These are phyloP conservation scores for Crithidia mellificae DNA, from an alignment of 208 protist species.

Conservation along the genomic window DNA sequence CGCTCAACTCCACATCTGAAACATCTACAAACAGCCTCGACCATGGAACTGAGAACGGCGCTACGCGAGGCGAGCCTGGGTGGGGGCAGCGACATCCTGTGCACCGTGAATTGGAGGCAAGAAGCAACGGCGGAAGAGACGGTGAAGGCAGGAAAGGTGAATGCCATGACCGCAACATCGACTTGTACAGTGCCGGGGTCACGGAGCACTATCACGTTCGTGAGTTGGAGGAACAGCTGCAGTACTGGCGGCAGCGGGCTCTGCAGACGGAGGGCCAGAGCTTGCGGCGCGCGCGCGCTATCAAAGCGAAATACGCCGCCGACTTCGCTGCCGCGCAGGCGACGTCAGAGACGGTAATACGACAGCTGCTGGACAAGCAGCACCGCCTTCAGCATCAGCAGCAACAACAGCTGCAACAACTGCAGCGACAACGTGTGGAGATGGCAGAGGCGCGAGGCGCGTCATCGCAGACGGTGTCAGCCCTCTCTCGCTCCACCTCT, in stretches of 20 bases:
- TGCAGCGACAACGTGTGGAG: background rate
- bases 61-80: too few relatives aligned
- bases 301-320: slow-evolving; percentile 15
- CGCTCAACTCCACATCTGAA: too few relatives aligned
- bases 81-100: too few relatives aligned
- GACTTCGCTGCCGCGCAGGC: slow-evolving; percentile 26
- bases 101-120: too few relatives aligned
- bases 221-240: slow-evolving; percentile 34
- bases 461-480: background rate
- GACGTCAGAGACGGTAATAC: slow-evolving; percentile 16
- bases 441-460: background rate
- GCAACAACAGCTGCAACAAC: background rate
- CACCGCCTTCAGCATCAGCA: slow-evolving; percentile 10
- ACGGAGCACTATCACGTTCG: slow-evolving; percentile 31
- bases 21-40: too few relatives aligned
- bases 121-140: background rate
- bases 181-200: background rate
- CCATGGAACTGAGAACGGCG: too few relatives aligned
- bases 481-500: background rate
- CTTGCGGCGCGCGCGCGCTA: slow-evolving; percentile 9
- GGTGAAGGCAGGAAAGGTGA: background rate
- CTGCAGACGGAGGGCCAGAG: slow-evolving; percentile 15
- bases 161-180: too few relatives aligned
- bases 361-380: slow-evolving; percentile 19
- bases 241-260: slow-evolving; percentile 32